Percentiles rank a stretch among this genome's conserved stretches.
These are phyloP conservation scores for Golubevia pallescens DNA, from an alignment of 1,284 basidiomycete species.

Conservation along the genomic window DNA sequence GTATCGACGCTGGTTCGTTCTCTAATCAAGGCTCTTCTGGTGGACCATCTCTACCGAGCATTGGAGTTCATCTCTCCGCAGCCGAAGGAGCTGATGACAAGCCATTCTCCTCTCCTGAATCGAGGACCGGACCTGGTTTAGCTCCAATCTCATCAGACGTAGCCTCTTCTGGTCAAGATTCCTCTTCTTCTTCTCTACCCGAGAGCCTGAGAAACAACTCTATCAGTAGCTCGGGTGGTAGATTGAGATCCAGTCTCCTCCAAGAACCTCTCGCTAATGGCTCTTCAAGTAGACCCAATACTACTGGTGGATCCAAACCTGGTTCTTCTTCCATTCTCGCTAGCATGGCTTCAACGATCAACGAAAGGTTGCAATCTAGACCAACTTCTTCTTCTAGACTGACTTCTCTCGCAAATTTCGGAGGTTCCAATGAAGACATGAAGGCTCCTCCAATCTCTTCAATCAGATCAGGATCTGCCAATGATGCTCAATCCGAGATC, in stretches of 20 bases:
- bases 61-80: neutral
- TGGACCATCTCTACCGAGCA: constrained; percentile 3
- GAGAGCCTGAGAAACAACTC: neutral
- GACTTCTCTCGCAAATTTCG: neutral
- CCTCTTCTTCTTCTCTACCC: neutral
- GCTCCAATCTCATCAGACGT: neutral
- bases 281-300: neutral
- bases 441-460: constrained; percentile 12
- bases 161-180: neutral
- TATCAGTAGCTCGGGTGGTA: neutral
- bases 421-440: constrained; percentile 1
- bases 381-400: neutral
- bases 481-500: constrained; percentile 27
- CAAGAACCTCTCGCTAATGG: neutral
- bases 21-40: constrained; percentile 30
- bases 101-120: neutral
- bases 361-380: constrained; percentile 1
- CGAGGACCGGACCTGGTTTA: neutral
- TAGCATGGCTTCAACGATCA: constrained; percentile 8
- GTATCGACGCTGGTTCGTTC: constrained; percentile 10
- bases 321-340: neutral
- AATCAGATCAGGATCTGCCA: constrained; percentile 12
- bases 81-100: neutral
- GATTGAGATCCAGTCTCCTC: neutral
- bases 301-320: neutral